Evolutionary conservation across 2,329 filamentous ascomycete species (phyloP).

Genomic region (Neofusicoccum sp.): DNA sequence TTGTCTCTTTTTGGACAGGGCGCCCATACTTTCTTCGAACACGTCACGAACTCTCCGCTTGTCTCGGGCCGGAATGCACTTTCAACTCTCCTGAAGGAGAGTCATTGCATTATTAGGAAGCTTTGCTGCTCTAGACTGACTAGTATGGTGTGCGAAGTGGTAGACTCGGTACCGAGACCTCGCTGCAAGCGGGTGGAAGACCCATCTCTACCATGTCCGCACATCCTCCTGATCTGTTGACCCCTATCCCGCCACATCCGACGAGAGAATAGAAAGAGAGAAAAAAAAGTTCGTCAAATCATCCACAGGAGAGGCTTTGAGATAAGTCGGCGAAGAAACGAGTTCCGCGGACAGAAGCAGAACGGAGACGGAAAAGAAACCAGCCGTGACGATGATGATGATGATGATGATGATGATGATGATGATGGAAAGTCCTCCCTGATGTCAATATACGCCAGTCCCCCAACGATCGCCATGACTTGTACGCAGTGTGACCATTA

Average conservation of each 20-base stretch:
- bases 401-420: too few relatives aligned
- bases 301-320: too few relatives aligned
- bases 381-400: neutral
- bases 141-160: neutral
- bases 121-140: neutral
- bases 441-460: neutral
- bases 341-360: neutral
- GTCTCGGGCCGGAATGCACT: neutral
- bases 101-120: neutral
- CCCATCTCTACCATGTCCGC: neutral
- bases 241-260: neutral
- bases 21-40: neutral
- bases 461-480: conserved; percentile 7
- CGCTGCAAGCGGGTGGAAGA: too few relatives aligned
- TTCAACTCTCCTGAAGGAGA: neutral
- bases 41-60: neutral
- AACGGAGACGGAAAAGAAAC: neutral
- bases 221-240: neutral
- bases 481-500: neutral
- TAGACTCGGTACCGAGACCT: too few relatives aligned
- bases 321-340: neutral
- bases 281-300: too few relatives aligned
- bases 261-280: neutral
- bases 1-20: neutral
- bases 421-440: neutral